Evolutionary conservation across 1,139 yeast genomes (phyloP), one percentile per base, ranked within the genome.

Genomic region (Sugiyamaella grinbergsii): DNA sequence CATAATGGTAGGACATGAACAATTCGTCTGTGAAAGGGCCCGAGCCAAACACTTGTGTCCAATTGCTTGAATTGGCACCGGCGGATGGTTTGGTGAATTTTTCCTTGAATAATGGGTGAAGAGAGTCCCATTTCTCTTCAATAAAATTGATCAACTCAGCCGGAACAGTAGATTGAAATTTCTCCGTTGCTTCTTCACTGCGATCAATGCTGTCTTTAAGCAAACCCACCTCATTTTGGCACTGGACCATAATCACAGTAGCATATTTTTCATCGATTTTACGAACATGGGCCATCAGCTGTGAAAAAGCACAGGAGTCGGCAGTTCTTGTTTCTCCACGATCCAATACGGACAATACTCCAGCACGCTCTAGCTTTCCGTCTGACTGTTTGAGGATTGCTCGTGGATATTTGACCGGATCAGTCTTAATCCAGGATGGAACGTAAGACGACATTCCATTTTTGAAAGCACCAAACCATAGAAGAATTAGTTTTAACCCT

Each of bases 381-480:
- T 32, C 39, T 13, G 33, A 18, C 7, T 20, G 13, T 20, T 37
- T 41, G 10, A 49, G n/a, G 4, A 42, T 19, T n/a, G 31, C 51
- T 11, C 55, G 34, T 18, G 55, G 55, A 23, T 47, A 53, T 5
- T 52, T 2, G 1, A 13, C 13, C 13, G 43, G 43, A 29, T 53
- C 28, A 6, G 28, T 38, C 43, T 53, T 53, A 6, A 50, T 52
- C 55, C 55, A 53, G 5, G 38, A 7, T 5, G 55, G 55, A 11
- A 50, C 47, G 36, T 53, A 53, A n/a, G 52, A 31, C 8, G 51
- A 49, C 43, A 50, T 42, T 10, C 51, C 55, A 34, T 53, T 50
- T 24, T 53, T 53, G 42, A 47, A 53, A 28, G 55, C 42, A 20
- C 55, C 55, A 44, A 53, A 53, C 55, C 55, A 53, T 18, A 50